Percentiles rank a stretch among this genome's conserved stretches.
These are phyloP conservation scores for Salvia miltiorrhiza DNA, from an alignment of 257 asterid genomes.

Conservation along the genomic window DNA sequence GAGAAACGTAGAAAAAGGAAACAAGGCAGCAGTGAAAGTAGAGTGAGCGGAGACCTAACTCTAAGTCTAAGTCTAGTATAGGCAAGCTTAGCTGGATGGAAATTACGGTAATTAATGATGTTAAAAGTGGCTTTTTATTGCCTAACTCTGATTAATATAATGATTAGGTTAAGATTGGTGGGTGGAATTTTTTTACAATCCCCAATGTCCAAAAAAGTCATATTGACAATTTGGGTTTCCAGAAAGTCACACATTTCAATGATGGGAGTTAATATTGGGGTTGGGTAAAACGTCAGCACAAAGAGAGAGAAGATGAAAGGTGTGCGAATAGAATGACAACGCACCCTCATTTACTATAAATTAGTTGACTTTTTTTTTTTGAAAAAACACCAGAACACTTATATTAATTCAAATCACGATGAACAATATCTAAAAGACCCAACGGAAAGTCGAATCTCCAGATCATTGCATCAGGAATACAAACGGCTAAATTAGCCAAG, in stretches of 20 bases:
- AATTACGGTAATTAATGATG: not conserved
- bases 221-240: slow-evolving; percentile 40
- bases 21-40: not conserved
- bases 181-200: slow-evolving; percentile 16
- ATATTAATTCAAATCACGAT: too few species aligned
- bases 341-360: not conserved
- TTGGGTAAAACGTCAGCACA: too few species aligned
- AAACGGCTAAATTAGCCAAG: too few species aligned
- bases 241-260: slow-evolving; percentile 32
- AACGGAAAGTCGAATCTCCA: too few species aligned
- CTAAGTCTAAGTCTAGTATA: not conserved
- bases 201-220: slow-evolving; percentile 32
- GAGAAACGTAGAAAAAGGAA: not conserved
- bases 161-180: slow-evolving; percentile 39
- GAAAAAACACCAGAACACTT: too few species aligned
- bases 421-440: too few species aligned
- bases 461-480: too few species aligned
- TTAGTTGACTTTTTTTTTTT: not conserved
- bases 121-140: slow-evolving; percentile 28
- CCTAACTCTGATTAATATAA: slow-evolving; percentile 37
- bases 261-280: not conserved
- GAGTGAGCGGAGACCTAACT: slow-evolving; percentile 9
- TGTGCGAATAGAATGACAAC: not conserved
- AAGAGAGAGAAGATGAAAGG: not conserved
- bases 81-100: not conserved